Base-by-base conservation (phyloP, 2,329 filamentous ascomycete species). In the Nigrospora osmanthi region DNA sequence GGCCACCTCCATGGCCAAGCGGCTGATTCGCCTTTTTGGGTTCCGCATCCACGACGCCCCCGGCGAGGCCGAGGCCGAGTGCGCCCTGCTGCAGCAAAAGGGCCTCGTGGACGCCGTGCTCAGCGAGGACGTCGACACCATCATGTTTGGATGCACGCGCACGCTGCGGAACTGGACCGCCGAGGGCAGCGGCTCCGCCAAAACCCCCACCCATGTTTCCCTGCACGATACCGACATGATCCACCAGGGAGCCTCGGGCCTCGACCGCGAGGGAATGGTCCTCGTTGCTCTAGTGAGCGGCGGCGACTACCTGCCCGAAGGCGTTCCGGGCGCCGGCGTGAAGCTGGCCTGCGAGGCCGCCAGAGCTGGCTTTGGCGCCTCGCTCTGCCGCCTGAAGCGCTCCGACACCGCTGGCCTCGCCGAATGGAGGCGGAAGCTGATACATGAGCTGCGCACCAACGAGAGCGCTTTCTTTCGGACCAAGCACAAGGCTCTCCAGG, bases 61-160 rank as follows among this genome's bases (percentile, higher is more conserved):
- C 0, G 93, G 93, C 11, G 93, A 98, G 61, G 93, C 91, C 3
- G 93, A 98, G 62, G 93, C 93, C 1, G 93, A 98, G 66, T 98
- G 93, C 53, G 93, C 93, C 0, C 68, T 93, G 14, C 66, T 98
- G 3, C 90, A 98, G 58, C 75, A 76, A 47, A 76, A 83, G 38
- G 89, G 89, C 1, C 71, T 95, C 10, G 90, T 95, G 1, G 93
- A 98, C 63, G 91, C 88, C 0, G 93, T 97, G 2, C 72, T 98
- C 55, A 96, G 88, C 62, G 90, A 98, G 62, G 93, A 98, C 70
- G 89, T 96, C 37, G 93, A 98, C 61, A 93, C 91, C 2, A 78
- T 97, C 56, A 97, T 97, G 91, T 97, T 97, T 67, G 93, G 93
- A 1, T 93, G 89, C 51, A 82, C 78, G 0, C 67, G 80, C 34